A percentile compares a stretch with the other conserved stretches of the same genome.
phyloP scores from a whole-genome alignment of 768 basidiomycete genomes.

The Macrolepiota dolichaula region DNA sequence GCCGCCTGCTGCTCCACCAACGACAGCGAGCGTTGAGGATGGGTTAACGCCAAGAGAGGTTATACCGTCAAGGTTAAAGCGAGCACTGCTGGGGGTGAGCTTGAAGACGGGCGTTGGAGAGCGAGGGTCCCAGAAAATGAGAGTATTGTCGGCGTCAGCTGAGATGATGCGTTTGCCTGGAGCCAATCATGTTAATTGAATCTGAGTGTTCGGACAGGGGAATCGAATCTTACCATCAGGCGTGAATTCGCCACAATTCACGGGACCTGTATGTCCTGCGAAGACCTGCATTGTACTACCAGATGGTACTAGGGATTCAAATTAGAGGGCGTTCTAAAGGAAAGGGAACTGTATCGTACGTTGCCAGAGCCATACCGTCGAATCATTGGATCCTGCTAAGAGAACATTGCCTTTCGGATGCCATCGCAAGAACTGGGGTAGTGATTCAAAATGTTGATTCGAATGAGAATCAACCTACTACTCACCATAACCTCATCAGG shows the following conservation, averaged over 20 bases:
- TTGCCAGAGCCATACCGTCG: constrained; percentile 97
- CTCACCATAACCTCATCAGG: constrained; percentile 94
- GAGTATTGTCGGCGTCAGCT: constrained; percentile 73
- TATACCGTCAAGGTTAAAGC: constrained; percentile 81
- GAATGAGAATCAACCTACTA: background rate
- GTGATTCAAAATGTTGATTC: constrained; percentile 3
- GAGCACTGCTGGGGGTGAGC: constrained; percentile 62
- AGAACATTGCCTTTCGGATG: constrained; percentile 91
- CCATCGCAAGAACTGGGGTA: constrained; percentile 83
- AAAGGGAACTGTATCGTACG: constrained; percentile 43
- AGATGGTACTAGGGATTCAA: constrained; percentile 69
- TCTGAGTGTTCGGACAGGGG: background rate
- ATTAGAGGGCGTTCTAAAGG: background rate
- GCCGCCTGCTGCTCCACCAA: constrained; percentile 84
- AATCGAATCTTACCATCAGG: constrained; percentile 62
- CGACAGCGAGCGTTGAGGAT: constrained; percentile 85
- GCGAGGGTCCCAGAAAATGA: constrained; percentile 92
- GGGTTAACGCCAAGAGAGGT: constrained; percentile 84
- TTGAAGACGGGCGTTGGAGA: constrained; percentile 78
- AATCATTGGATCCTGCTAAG: constrained; percentile 89
- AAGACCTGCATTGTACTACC: constrained; percentile 97
- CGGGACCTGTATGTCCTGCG: constrained; percentile 81
- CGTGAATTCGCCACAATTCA: constrained; percentile 87
- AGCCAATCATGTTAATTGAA: background rate
- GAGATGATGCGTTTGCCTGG: constrained; percentile 87